Evolutionary conservation across 2,329 filamentous ascomycete species (phyloP).

Genomic region (Graphilbum sp.): DNA sequence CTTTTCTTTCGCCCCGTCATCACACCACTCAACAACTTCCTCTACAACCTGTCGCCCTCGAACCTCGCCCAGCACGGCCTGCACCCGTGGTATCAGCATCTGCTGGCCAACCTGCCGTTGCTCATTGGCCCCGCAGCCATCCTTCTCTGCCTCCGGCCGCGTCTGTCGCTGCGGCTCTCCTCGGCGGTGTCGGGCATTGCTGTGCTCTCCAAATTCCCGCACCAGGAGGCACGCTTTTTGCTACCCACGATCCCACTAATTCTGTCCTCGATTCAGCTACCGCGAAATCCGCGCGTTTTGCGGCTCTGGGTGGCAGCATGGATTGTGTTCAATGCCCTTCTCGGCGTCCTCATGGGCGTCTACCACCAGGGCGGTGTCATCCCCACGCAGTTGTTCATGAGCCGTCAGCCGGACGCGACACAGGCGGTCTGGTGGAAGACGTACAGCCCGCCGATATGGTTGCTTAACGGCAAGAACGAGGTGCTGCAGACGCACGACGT

Average conservation of each 20-base stretch:
- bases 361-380: constrained; percentile 72
- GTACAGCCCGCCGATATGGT: constrained; percentile 67
- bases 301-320: constrained; percentile 44
- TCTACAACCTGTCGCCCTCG: constrained; percentile 53
- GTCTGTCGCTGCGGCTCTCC: constrained; percentile 45
- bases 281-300: constrained; percentile 31
- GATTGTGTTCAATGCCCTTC: constrained; percentile 51
- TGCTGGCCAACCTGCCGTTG: constrained; percentile 53
- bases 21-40: constrained; percentile 62
- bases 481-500: constrained; percentile 55
- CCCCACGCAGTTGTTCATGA: constrained; percentile 59
- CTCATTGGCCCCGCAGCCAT: constrained; percentile 54
- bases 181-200: constrained; percentile 59
- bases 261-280: constrained; percentile 54
- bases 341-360: constrained; percentile 60
- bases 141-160: constrained; percentile 40
- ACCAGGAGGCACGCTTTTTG: constrained; percentile 68
- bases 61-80: constrained; percentile 64
- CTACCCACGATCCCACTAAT: constrained; percentile 63
- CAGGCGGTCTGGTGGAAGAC: constrained; percentile 75
- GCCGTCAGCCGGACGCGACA: constrained; percentile 49
- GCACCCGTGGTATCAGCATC: constrained; percentile 65
- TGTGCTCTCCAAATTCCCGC: constrained; percentile 57
- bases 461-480: constrained; percentile 60
- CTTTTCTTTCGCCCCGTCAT: constrained; percentile 50